Evolutionary conservation across 371 early-diverging fungal genomes (phyloP), one percentile per base, ranked within the genome.

Genomic region (Chytridium lagenaria): DNA sequence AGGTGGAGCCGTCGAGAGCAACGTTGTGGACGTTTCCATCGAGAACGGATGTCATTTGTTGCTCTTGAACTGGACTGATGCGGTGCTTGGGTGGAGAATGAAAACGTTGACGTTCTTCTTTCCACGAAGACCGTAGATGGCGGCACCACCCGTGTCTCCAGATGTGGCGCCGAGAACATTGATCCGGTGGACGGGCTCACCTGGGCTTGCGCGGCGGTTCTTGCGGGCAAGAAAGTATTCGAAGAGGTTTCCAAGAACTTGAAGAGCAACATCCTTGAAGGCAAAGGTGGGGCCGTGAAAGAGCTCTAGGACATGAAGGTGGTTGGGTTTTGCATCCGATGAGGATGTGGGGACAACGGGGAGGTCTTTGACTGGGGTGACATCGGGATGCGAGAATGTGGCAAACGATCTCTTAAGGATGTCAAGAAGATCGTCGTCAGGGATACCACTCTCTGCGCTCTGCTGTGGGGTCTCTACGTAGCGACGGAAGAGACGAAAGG

Each of bases 241-340:
- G 78, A 98, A 98, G 75, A 98, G 81, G 87, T 98, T 97, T 39
- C 98, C 98, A 40, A 97, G 86, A 72, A 96, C 92, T 83, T 98
- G 98, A 73, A 97, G 86, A 5, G 98, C 98, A 50, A 97, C 96
- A 74, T 98, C 98, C 85, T 98, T 98, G 87, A 98, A 98, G 28
- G 97, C 97, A 84, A 95, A 95, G 1, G 98, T 98, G 15, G 98
- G 98, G 1, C 98, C 98, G 74, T 95, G 97, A 91, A 95, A 96
- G 50, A 98, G 88, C 84, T 98, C 98, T 69, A 98, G 86, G 16
- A 97, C 85, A 70, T 90, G 89, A 51, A 93, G 49, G 28, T 55
- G 26, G 7, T 71, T 15, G 68, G 49, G 22, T 69, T 66, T n/a
- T 50, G 55, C 68, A 34, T 87, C 85, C 5, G 34, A 30, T 2